Conservation (phyloP, 2,329 filamentous ascomycete genomes). For the Xylaria arbuscula region DNA sequence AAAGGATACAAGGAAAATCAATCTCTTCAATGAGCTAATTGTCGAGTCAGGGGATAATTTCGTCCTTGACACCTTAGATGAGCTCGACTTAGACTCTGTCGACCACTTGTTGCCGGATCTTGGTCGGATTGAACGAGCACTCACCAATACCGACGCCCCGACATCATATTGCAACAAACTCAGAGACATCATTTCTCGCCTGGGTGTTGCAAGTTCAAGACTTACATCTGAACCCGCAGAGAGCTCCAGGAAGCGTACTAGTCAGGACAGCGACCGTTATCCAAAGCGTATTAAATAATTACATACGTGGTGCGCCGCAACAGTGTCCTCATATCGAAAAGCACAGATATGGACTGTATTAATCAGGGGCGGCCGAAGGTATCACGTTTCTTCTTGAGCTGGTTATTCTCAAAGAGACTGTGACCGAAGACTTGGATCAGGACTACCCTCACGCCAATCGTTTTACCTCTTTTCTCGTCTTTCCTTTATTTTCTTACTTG, state of each 20-base stretch:
- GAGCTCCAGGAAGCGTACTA: conserved; percentile 41
- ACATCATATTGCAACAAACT: conserved; percentile 49
- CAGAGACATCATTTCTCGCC: conserved; percentile 45
- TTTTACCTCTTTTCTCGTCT: conserved; percentile 36
- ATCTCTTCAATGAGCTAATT: conserved; percentile 42
- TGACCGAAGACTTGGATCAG: conserved; percentile 14
- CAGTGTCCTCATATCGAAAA: neutral
- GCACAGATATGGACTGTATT: conserved; percentile 11
- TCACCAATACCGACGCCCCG: conserved; percentile 45
- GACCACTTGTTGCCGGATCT: conserved; percentile 47
- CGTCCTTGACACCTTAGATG: conserved; percentile 56
- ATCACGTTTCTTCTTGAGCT: conserved; percentile 4
- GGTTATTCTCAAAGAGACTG: conserved; percentile 14
- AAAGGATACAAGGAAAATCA: conserved; percentile 9
- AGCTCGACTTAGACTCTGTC: conserved; percentile 40
- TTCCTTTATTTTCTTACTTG: conserved; percentile 24
- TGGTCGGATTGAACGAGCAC: conserved; percentile 48
- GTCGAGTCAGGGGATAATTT: conserved; percentile 49
- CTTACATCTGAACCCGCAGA: conserved; percentile 23
- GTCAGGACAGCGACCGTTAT: conserved; percentile 39
- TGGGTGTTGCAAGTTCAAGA: conserved; percentile 41
- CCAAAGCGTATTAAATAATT: conserved; percentile 45
- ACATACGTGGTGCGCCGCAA: neutral
- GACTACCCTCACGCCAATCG: conserved; percentile 30
- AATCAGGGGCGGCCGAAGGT: conserved; percentile 4